Base-by-base conservation (phyloP, 2,329 filamentous ascomycete genomes). In the Botryosphaeria dothidea region DNA sequence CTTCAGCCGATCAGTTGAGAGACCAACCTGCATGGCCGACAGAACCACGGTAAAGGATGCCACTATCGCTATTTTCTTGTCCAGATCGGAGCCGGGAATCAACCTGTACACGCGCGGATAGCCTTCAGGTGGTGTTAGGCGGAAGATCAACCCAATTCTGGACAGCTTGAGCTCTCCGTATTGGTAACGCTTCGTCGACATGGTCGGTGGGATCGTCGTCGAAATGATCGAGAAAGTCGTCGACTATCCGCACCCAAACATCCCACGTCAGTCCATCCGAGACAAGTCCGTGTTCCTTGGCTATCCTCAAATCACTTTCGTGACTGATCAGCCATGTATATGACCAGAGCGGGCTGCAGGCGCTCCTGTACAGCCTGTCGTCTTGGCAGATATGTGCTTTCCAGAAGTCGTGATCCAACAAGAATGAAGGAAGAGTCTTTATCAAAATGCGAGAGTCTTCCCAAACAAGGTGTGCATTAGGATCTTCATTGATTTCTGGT, bases 301-400 rank as follows among this genome's bases (percentile, higher is more conserved):
- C 76, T 7, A 76, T 51, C 45, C 73, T 73, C 31, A 77, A 67
- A 56, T 78, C 76, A 13, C 77, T 49, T 0, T 74, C 75, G 7
- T 72, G 70, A 4, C 66, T 69, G 3, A 78, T 34, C 1, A 78
- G 70, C 76, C 75, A 78, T n/a, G 75, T 65, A 61, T 76, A 78
- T 38, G 70, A 73, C 1, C 76, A 66, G 19, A 78, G 65, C 38
- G 75, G 74, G 1, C 76, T 75, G 29, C 70, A 70, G 0, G 74
- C 76, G 17, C 67, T 67, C 36, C 71, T 66, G 66, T 73, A 71
- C 21, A 74, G 65, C 46, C 67, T 23, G 31, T 41, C 64, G 19
- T 38, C 29, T 21, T n/a, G 29, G 21, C n/a, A 34, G 1, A 76
- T 57, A 31, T 76, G 48, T 3, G 69, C 45, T n/a, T 52, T 46